phyloP scores from a whole-genome alignment of 2,329 filamentous ascomycete species.

The Hypoxylon rubiginosum region DNA sequence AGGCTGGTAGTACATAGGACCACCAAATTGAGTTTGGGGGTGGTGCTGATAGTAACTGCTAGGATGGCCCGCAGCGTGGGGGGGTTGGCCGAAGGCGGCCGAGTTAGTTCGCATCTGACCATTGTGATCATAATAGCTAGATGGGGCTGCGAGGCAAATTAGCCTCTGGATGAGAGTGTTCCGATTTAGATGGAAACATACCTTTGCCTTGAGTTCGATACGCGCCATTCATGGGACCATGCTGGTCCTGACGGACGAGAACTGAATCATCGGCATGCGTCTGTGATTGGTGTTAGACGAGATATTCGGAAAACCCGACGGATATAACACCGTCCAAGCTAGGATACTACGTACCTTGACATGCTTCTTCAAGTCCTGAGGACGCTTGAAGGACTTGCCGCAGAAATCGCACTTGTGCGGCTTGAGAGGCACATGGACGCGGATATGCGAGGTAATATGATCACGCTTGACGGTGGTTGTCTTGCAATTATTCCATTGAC shows the following conservation, averaged over 20 bases:
- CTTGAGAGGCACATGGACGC: constrained; percentile 98
- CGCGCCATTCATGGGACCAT: constrained; percentile 62
- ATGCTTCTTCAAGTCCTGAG: constrained; percentile 99
- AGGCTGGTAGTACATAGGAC: constrained; percentile 81
- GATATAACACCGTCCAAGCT: background rate
- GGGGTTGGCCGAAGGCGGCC: constrained; percentile 65
- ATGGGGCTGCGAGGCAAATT: constrained; percentile 63
- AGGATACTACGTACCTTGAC: constrained; percentile 74
- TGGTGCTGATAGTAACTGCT: constrained; percentile 73
- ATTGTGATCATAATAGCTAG: constrained; percentile 75
- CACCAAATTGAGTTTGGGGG: constrained; percentile 69
- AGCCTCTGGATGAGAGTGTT: constrained; percentile 54
- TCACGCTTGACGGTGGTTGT: constrained; percentile 99
- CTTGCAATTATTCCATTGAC: constrained; percentile 95
- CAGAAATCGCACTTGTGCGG: constrained; percentile 99
- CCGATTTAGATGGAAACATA: constrained; percentile 54
- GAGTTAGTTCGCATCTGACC: constrained; percentile 72
- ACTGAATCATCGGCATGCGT: constrained; percentile 97
- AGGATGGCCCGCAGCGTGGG: constrained; percentile 64
- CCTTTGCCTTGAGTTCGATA: constrained; percentile 70
- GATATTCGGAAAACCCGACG: background rate
- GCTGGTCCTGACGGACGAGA: constrained; percentile 67
- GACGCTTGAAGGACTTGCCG: constrained; percentile 98
- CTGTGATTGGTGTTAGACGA: constrained; percentile 53
- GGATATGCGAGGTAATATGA: constrained; percentile 98